These are phyloP conservation scores for Helminthosporium solani DNA, from an alignment of 2,329 filamentous ascomycete genomes.

Conservation along the genomic window DNA sequence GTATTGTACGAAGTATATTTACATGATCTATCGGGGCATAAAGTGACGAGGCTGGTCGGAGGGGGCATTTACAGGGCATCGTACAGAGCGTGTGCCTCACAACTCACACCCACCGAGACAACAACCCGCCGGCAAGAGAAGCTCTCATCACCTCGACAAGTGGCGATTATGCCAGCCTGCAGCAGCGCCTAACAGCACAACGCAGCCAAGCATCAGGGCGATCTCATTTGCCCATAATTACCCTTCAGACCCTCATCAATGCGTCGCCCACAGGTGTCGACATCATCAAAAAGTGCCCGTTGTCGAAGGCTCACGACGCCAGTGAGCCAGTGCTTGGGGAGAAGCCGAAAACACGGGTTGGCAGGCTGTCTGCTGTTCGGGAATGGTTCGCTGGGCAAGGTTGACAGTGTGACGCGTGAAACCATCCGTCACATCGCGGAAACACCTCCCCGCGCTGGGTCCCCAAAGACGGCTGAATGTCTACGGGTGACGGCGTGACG, in stretches of 20 bases:
- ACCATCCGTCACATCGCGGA: neutral
- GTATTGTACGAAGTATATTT: neutral
- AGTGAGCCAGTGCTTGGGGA: neutral
- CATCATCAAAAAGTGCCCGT: neutral
- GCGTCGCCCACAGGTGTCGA: neutral
- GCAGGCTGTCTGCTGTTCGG: neutral
- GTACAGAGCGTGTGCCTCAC: too few species aligned
- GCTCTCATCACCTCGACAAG: too few species aligned
- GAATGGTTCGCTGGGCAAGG: neutral
- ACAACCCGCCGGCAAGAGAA: too few species aligned
- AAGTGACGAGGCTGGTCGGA: too few species aligned
- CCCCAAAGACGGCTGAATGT: constrained; percentile 8
- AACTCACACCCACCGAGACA: too few species aligned
- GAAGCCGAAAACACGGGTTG: neutral
- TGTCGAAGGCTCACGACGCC: neutral
- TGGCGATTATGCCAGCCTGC: too few species aligned
- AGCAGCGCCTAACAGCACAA: neutral
- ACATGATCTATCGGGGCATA: too few species aligned
- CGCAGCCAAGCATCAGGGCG: neutral
- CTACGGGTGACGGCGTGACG: too few species aligned
- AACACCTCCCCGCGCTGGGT: neutral
- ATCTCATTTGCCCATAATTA: constrained; percentile 2
- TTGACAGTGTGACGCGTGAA: constrained; percentile 3
- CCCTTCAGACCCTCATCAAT: neutral
- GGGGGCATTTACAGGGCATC: too few species aligned